A percentile compares a stretch with the other conserved stretches of the same genome.
These are phyloP conservation scores for Glycyrrhiza uralensis DNA, from an alignment of 306 rosid species.

Conservation along the genomic window DNA sequence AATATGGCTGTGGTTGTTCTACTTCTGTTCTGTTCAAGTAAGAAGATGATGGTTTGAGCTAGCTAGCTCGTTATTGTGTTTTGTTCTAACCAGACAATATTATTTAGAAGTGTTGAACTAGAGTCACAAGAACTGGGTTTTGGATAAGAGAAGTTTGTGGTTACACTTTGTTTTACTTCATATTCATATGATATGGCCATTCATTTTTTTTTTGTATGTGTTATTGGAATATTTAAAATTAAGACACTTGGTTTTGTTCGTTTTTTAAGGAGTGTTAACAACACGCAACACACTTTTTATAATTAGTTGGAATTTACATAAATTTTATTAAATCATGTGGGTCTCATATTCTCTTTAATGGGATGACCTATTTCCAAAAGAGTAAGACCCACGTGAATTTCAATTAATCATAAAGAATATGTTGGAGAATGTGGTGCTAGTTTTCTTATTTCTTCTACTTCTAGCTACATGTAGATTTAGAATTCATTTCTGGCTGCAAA, in stretches of 20 bases:
- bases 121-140: slow-evolving; percentile 51
- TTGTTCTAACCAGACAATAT: not conserved
- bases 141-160: slow-evolving; percentile 68
- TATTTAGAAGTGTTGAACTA: slow-evolving; percentile 20
- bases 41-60: not conserved
- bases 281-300: too few relatives aligned
- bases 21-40: not conserved
- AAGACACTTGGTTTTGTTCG: not conserved
- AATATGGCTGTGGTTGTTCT: not conserved
- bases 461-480: too few relatives aligned
- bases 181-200: slow-evolving; percentile 7
- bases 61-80: not conserved
- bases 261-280: too few relatives aligned
- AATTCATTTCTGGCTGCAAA: too few relatives aligned
- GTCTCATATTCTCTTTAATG: too few relatives aligned
- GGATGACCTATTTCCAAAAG: too few relatives aligned
- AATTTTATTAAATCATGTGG: too few relatives aligned
- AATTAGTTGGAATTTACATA: too few relatives aligned
- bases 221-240: not conserved
- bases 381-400: too few relatives aligned
- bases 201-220: slow-evolving; percentile 23
- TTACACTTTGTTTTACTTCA: slow-evolving; percentile 26
- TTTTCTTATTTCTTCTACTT: too few relatives aligned
- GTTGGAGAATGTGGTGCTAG: too few relatives aligned
- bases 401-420: too few relatives aligned